Evolutionary conservation across 768 basidiomycete genomes (phyloP), one percentile per base, ranked within the genome.

Genomic region (Epithele typhae): DNA sequence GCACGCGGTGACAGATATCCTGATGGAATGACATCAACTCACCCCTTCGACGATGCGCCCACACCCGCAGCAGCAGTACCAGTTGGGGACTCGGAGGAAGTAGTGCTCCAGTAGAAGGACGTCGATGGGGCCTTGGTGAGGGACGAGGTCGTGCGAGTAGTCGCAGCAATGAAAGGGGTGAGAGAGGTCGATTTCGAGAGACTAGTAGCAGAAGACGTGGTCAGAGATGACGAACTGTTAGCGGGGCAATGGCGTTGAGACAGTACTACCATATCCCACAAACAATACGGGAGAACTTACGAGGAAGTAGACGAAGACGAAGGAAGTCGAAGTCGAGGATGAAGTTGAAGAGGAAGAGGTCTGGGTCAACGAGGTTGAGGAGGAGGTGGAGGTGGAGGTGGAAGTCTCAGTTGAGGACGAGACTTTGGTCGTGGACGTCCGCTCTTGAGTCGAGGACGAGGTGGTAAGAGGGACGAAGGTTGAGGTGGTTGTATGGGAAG

Each of bases 21-120:
- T 30, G 40, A 21, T n/a, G 15, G 35, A 30, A 10, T 12, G 46
- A 50, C 19, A 10, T 8, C 15, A 23, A 30, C 45, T 43, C 25
- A 51, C 55, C 52, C 27, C 7, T 53, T 53, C 14, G 49, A 46
- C 6, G 58, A 34, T 21, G 48, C 50, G 17, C 38, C 44, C 23
- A 22, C 33, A 23, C 32, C 43, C 1, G 55, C 50, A 5, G 46
- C 48, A 1, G 24, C 49, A 4, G 45, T 43, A 7, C 46, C 43
- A 15, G 53, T 36, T 17, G 51, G 33, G 22, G 54, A 37, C 15
- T 14, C 35, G 5, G 52, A 27, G 7, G 50, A 33, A 11, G 33
- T 22, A 24, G 45, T 34, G 43, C 38, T 49, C 27, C n/a, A 23
- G 41, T 45, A 51, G 40, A 46, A 35, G 32, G 49, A 44, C 32